Evolutionary conservation across 169 alveolate species (phyloP), one percentile per base, ranked within the genome.

Genomic region (Plasmodium cynomolgi): DNA sequence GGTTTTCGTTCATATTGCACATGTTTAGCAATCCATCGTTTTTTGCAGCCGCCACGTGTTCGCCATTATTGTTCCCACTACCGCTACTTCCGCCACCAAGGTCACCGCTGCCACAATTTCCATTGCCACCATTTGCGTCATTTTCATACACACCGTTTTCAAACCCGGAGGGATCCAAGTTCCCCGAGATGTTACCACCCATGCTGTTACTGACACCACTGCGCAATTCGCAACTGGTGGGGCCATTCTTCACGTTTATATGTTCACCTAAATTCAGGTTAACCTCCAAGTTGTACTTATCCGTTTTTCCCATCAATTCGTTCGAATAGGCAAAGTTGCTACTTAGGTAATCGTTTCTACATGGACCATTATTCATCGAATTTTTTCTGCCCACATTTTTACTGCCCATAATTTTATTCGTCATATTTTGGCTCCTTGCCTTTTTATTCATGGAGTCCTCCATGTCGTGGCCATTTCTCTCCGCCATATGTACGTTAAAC

Each of bases 1-100:
- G 56, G 26, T 84, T 58, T 54, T 82, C 90, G 39, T 58, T 50
- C 68, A 82, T 39, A 84, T 84, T 84, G 50, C 62, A 84, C 34
- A 71, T 11, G 39, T 58, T 82, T 58, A 82, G 23, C 80, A 82
- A 1, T 20, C 41, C 71, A 4, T 50, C 90, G 29, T 58, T 82
- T 56, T 82, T 31, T 26, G 37, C 20, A 54, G 2, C 26, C 17
- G 11, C 37, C 29, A 29, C 15, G 50, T 68, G 54, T 34, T 84
- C 73, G 15, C 5, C 73, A 50, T 1, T 71, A n/a, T 23, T 37
- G 20, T 77, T 26, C 37, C 62, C 41, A 83, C 44, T 83, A 20
- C 29, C 73, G 26, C 44, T 34, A 5, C 29, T 50, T 33, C 56
- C 41, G 5, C 23, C 34, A 29, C 26, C 71, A 31, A 47, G 41